Percentiles rank a stretch among this genome's conserved stretches.
Evolutionary conservation across 2,329 filamentous ascomycete genomes (phyloP).

Genomic region (Ascosphaera aggregata): DNA sequence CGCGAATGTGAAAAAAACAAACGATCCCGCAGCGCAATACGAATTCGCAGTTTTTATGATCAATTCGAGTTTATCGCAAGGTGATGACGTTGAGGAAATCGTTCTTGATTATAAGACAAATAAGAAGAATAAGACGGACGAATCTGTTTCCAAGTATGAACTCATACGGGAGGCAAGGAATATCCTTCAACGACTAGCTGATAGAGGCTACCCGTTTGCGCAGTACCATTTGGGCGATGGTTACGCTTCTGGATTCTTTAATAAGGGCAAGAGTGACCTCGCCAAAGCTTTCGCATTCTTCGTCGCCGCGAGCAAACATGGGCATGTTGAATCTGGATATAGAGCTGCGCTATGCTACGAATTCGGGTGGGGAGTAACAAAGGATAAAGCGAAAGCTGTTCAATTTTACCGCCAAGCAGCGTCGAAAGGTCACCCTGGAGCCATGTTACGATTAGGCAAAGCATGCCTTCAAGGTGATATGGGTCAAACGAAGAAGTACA

Average conservation of each 20-base stretch:
- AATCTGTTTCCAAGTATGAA: conserved; percentile 32
- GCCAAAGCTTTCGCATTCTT: conserved; percentile 85
- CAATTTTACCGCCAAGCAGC: conserved; percentile 82
- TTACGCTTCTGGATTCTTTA: conserved; percentile 83
- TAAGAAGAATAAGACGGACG: conserved; percentile 5
- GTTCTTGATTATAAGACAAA: conserved; percentile 21
- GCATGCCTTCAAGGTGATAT: conserved; percentile 80
- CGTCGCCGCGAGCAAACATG: conserved; percentile 81
- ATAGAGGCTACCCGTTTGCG: conserved; percentile 81
- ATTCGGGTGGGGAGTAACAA: conserved; percentile 88
- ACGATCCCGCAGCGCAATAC: conserved; percentile 73
- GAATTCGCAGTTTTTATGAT: conserved; percentile 93
- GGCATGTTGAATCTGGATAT: conserved; percentile 89
- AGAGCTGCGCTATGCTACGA: conserved; percentile 88
- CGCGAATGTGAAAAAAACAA: conserved; percentile 91
- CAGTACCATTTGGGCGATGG: conserved; percentile 96
- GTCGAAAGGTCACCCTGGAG: conserved; percentile 83
- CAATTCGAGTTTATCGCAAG: conserved; percentile 42
- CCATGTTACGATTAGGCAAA: conserved; percentile 76
- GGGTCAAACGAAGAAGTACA: conserved; percentile 58
- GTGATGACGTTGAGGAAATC: conserved; percentile 31
- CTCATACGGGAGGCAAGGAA: conserved; percentile 69
- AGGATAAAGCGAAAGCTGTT: conserved; percentile 73
- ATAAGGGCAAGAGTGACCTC: conserved; percentile 80
- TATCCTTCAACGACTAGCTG: conserved; percentile 68